Evolutionary conservation across 139 green algal species (phyloP).

Genomic region (Spirogloea muscicola): DNA sequence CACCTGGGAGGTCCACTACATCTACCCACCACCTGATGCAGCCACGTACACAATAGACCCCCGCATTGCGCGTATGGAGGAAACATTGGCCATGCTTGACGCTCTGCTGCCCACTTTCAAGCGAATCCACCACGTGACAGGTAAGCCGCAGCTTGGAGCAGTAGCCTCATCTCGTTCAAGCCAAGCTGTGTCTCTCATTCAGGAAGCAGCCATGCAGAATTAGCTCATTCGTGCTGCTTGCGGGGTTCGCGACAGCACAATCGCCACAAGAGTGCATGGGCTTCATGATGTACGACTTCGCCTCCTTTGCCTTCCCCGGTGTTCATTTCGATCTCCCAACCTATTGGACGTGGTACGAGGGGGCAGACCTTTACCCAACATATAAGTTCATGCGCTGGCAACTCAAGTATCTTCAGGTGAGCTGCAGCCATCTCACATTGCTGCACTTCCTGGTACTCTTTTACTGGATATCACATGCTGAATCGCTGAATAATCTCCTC

Average conservation of each 20-base stretch:
- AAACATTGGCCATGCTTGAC: background rate
- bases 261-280: background rate
- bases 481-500: no score
- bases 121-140: no score
- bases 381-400: constrained; percentile 4
- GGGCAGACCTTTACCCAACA: background rate
- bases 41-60: background rate
- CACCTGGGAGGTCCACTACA: constrained; percentile 16
- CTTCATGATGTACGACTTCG: background rate
- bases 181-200: no score
- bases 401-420: constrained; percentile 6
- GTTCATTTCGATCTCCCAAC: background rate
- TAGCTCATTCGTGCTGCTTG: no score
- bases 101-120: constrained; percentile 8
- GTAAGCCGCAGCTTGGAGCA: no score
- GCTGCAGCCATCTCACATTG: no score
- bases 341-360: background rate
- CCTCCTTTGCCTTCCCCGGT: background rate
- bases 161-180: no score
- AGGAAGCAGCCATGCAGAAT: no score
- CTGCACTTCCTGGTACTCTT: no score
- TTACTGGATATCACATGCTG: no score
- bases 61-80: background rate
- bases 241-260: no score
- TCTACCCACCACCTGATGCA: background rate